Evolutionary conservation across 352 stramenopile species (phyloP).

Genomic region (Phytophthora macrochlamydospora): DNA sequence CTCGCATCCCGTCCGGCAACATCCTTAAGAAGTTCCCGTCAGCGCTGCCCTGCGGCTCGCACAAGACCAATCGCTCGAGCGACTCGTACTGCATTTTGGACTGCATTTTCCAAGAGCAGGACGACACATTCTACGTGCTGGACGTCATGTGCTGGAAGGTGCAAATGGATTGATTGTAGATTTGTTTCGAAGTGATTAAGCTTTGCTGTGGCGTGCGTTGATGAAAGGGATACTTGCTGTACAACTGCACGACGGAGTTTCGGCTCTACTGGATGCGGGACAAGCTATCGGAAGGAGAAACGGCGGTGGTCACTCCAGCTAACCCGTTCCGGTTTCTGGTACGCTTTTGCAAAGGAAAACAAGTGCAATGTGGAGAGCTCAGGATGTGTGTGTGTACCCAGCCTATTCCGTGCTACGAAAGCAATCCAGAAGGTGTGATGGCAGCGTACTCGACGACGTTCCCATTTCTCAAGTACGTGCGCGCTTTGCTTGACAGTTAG

Average conservation of each 20-base stretch:
- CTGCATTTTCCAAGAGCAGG: slow-evolving; percentile 91
- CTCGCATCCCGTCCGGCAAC: slow-evolving; percentile 75
- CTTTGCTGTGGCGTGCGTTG: neutral
- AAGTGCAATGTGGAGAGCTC: neutral
- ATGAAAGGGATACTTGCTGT: slow-evolving; percentile 82
- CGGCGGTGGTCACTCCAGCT: slow-evolving; percentile 45
- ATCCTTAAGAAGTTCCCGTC: slow-evolving; percentile 90
- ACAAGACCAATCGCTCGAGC: slow-evolving; percentile 70
- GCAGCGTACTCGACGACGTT: slow-evolving; percentile 82
- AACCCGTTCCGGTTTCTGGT: slow-evolving; percentile 87
- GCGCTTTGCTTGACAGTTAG: neutral
- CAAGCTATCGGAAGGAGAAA: slow-evolving; percentile 83
- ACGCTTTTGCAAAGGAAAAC: slow-evolving; percentile 2
- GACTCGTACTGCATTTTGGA: slow-evolving; percentile 91
- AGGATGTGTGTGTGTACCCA: slow-evolving; percentile 21
- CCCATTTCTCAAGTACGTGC: slow-evolving; percentile 82
- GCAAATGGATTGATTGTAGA: neutral
- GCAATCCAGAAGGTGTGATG: slow-evolving; percentile 73
- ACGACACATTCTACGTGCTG: slow-evolving; percentile 91
- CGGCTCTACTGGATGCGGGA: slow-evolving; percentile 91
- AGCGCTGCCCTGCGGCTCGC: slow-evolving; percentile 77
- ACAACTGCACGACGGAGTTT: slow-evolving; percentile 94
- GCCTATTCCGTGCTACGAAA: slow-evolving; percentile 88
- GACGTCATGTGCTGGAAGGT: slow-evolving; percentile 95
- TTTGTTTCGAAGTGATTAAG: neutral